Base-by-base conservation (phyloP, 2,329 filamentous ascomycete species). In the Phyllosticta ampelicida region DNA sequence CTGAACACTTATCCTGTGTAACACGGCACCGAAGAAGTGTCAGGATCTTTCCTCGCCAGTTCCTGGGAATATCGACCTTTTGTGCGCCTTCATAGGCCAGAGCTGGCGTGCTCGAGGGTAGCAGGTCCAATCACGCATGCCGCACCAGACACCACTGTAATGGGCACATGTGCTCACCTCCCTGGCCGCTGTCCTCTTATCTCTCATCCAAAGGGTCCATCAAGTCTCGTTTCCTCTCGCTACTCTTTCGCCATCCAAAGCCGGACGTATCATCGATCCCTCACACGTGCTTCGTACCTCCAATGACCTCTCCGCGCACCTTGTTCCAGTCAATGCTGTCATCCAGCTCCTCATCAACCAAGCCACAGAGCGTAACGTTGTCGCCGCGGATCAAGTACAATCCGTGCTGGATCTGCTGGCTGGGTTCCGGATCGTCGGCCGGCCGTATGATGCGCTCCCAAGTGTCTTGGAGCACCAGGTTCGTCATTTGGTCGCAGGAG, bases 381-480 rank as follows among this genome's bases (percentile, higher is more conserved):
- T 99, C 94, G 55, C 94, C 94, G 61, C 94, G 83, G 59, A 99
- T 88, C 60, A 99, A 80, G 71, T 96, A 97, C 5, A 97, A 75
- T 1, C 94, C 94, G 62, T 96, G 83, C 4, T 87, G 84, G 18
- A 94, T 85, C 69, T 94, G 84, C 60, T 85, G 83, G 50, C 87
- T 95, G 0, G 86, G 82, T 65, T 95, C 89, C 48, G 84, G 81
- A 68, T 96, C 90, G 68, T 96, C 91, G 50, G 82, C 81, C 1
- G 87, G 86, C 62, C 89, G 87, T 66, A 99, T 96, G 62, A 96
- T 87, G 64, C 94, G 87, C 74, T 99, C 94, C 61, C 90, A 78
- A 3, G 92, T 89, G 63, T 89, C 80, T 64, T 85, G 83, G 11
- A 99, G 80, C 23, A 97, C 90, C 62, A 99, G 77, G 74, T 99